Evolutionary conservation across 1,284 basidiomycete genomes (phyloP), one percentile per base, ranked within the genome.

Genomic region (Xanthoconium separans): DNA sequence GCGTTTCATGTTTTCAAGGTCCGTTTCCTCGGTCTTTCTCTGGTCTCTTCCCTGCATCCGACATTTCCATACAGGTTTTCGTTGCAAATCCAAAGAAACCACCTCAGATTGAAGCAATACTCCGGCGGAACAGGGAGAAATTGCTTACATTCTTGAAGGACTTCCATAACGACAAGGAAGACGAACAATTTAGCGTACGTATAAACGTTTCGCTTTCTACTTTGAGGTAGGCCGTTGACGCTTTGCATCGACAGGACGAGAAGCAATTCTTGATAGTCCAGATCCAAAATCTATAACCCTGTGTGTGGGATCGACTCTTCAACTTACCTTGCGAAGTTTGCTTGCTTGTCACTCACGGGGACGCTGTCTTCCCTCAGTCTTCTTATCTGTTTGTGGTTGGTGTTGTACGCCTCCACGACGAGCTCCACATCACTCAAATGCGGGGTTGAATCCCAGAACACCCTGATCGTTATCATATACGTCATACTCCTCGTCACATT

Each of bases 1-100:
- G 96, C 96, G 3, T 99, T 99, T 75, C 97, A 99, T 65, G 97
- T 99, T 33, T 99, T 99, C 84, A 99, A 99, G 84, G 96, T 95
- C 54, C 12, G 58, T 53, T 18, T 5, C 4, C 12, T 51, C 20
- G 24, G 30, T 37, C 51, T 16, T 24, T 27, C 18, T 47, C 29
- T n/a, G 36, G 7, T 4, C 18, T 34, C 16, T 34, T 10, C 15
- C 44, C 22, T 47, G 30, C 40, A 45, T 50, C 24, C 20, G 46
- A 44, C 40, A 3, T 49, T 44, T 40, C 43, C 36, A 4, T 44
- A 18, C 56, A 94, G 93, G 92, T 98, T 6, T 99, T 99, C 66
- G 96, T 99, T 36, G 96, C 97, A 40, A 99, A 99, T 69, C 96
- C 96, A 22, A 97, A 98, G 83, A 99, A 99, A 72, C 95, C 96